Evolutionary conservation across 2,329 filamentous ascomycete genomes (phyloP), one percentile per base, ranked within the genome.

Genomic region (Paracamarosporium sp.): DNA sequence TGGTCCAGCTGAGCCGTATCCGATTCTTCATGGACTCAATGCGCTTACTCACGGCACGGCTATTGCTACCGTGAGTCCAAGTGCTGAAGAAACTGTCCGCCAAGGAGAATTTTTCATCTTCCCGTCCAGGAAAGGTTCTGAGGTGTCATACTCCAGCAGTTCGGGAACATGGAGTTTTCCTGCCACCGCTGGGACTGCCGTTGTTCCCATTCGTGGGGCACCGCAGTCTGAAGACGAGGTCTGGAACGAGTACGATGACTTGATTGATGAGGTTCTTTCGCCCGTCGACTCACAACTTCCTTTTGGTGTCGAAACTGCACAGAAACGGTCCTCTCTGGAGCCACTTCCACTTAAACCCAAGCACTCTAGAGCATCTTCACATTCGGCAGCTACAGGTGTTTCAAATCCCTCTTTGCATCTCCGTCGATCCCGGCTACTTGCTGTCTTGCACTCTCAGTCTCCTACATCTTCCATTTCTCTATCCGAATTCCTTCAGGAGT

Each of bases 181-280:
- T 12, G 84, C 85, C 5, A 86, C 88, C 3, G 62, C 60, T 35
- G 69, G 71, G 11, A 90, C 88, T 15, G 88, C 90, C 6, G 78
- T 92, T 2, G 80, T 90, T 22, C 90, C 90, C 0, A 79, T 81
- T 3, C 81, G 86, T 1, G 82, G 81, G 43, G 86, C 87, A 4
- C 88, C 86, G 0, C 83, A 89, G 4, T 86, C 81, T 1, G 91
- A 96, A 63, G 94, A 97, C 67, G 94, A 97, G 71, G 85, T 97
- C 1, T 98, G 94, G 94, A 89, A 93, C 50, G 94, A 96, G 76
- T 97, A 96, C 71, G 89, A 98, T 64, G 94, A 97, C 67, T 80
- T 97, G 12, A 85, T 97, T 53, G 90, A 91, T 51, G 88, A 91
- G 56, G 83, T 88, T 11, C 83, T 86, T 48, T 84, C 83, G 4